phyloP scores from a whole-genome alignment of 2,329 filamentous ascomycete species.

The Plectosphaerella sp. region DNA sequence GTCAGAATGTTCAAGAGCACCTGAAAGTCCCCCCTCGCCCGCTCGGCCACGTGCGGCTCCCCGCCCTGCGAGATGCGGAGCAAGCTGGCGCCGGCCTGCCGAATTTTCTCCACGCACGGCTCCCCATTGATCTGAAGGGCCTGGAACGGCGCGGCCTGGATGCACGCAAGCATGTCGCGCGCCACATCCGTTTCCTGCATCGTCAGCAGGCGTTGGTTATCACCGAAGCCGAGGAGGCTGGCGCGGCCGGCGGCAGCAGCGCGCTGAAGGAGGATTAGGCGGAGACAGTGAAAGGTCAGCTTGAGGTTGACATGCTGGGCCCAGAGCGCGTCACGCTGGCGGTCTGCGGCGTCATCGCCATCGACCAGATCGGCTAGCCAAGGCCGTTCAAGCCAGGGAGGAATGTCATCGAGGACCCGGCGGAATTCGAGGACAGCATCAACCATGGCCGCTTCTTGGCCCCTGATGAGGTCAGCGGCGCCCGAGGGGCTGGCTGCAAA shows the following conservation, averaged over 20 bases:
- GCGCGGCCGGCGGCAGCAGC: neutral
- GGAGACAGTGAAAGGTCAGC: conserved; percentile 33
- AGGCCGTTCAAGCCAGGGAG: conserved; percentile 4
- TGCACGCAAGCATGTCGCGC: conserved; percentile 33
- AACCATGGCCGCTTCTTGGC: conserved; percentile 12
- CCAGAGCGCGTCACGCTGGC: conserved; percentile 12
- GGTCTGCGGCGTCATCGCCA: fast-evolving
- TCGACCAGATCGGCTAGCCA: neutral
- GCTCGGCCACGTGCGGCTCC: conserved; percentile 27
- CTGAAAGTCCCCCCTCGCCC: conserved; percentile 32
- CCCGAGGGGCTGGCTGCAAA: neutral
- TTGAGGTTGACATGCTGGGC: conserved; percentile 37
- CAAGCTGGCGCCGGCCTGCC: conserved; percentile 31
- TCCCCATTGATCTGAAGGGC: conserved; percentile 33
- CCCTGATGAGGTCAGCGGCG: neutral
- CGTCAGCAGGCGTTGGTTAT: neutral
- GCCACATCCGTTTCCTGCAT: conserved; percentile 36
- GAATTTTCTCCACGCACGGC: conserved; percentile 34
- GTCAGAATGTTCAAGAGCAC: conserved; percentile 35
- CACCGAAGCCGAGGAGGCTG: neutral
- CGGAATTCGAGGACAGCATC: conserved; percentile 16
- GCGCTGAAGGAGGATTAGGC: conserved; percentile 27
- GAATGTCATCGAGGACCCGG: conserved; percentile 9
- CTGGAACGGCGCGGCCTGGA: conserved; percentile 37
- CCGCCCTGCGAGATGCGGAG: conserved; percentile 31